Evolutionary conservation across 768 basidiomycete genomes (phyloP), one percentile per base, ranked within the genome.

Genomic region (Trametes meyenii): DNA sequence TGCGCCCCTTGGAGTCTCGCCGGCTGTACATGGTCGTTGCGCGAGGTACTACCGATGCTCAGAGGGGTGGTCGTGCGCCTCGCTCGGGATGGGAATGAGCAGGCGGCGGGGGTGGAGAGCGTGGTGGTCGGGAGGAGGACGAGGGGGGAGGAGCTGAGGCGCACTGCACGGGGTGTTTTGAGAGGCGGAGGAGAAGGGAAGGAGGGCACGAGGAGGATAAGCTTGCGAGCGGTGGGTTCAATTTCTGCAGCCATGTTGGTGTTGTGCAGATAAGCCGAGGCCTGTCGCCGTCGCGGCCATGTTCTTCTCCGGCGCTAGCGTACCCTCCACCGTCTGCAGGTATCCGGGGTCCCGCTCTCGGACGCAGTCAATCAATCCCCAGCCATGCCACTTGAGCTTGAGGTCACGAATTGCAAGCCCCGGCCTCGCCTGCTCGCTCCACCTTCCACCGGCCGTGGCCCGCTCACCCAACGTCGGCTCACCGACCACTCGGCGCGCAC

Each of bases 1-100:
- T 44, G 56, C 66, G 60, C 2, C 54, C 60, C 50, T 48, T 63
- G 58, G 62, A 63, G 63, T 58, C 65, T 60, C 50, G 49, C 38
- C 40, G 57, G 63, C 66, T 60, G 38, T 64, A 64, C 61, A 62
- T 62, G 50, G 51, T 39, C 48, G 29, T 16, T 42, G 17, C 21
- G 17, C 17, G 35, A 11, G 29, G 26, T 23, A 23, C 17, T 46
- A n/a, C 39, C 23, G 49, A 33, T 58, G 53, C 51, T 60, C 45
- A 58, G 48, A 55, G 23, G 57, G 44, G 60, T 63, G 63, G 19
- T 48, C 43, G 46, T 24, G 8, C 5, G 11, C n/a, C 16, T 4
- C 17, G 43, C 38, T 16, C 7, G 39, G 56, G 48, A 21, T 13
- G 43, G 49, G 56, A 21, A n/a, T 40, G 51, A 45, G 40, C 35